Evolutionary conservation across 805 yeast species (phyloP).

Genomic region (Torulaspora franciscae): DNA sequence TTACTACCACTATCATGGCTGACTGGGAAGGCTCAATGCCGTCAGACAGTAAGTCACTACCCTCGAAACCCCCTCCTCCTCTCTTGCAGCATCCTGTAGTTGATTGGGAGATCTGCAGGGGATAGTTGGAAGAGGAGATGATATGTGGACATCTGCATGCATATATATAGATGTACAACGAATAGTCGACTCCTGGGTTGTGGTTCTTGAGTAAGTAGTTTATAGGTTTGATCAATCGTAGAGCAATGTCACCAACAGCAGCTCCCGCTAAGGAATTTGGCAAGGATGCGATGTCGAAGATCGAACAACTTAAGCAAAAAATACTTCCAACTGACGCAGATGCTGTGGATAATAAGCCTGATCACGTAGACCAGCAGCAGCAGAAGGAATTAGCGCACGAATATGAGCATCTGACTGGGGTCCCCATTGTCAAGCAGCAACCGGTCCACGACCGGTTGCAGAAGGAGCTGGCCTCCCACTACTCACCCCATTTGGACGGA

Average conservation of each 20-base stretch:
- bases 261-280: constrained; percentile 6
- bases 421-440: constrained; percentile 20
- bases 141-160: background rate
- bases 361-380: constrained; percentile 3
- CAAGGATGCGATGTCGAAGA: constrained; percentile 5
- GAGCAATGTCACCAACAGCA: constrained; percentile 11
- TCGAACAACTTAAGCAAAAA: constrained; percentile 4
- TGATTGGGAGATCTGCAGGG: background rate
- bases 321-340: background rate
- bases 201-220: background rate
- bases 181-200: too few species aligned
- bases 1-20: too few species aligned
- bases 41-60: background rate
- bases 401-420: constrained; percentile 31
- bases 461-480: constrained; percentile 26
- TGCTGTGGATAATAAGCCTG: background rate
- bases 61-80: background rate
- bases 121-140: background rate
- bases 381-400: constrained; percentile 13
- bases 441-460: constrained; percentile 23
- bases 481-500: constrained; percentile 52
- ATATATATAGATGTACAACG: too few species aligned
- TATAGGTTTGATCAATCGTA: background rate
- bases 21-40: background rate
- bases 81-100: background rate